Percentiles rank a stretch among this genome's conserved stretches.
Conservation (phyloP, 2,329 filamentous ascomycete genomes). For the Diplodia intermedia region DNA sequence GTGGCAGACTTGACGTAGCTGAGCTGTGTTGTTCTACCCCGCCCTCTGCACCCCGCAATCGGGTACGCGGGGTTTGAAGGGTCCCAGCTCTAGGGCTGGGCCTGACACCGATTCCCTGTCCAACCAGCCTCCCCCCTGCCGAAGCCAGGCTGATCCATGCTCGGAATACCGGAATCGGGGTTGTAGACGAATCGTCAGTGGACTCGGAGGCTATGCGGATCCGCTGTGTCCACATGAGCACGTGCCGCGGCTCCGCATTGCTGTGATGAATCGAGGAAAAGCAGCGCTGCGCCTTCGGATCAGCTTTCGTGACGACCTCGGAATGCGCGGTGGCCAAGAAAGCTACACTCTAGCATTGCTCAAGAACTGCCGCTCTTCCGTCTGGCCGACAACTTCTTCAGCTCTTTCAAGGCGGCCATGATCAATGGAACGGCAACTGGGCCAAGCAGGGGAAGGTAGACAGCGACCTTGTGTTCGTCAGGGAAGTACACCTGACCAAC, state of each 20-base stretch:
- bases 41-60: constrained; percentile 17
- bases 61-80: constrained; percentile 6
- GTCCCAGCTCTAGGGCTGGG: constrained; percentile 14
- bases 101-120: constrained; percentile 1
- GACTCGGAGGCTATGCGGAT: not conserved
- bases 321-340: not conserved
- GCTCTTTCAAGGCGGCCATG: constrained; percentile 82
- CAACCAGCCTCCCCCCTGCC: not conserved
- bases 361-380: constrained; percentile 16
- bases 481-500: constrained; percentile 98
- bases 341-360: not conserved
- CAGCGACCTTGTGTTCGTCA: constrained; percentile 96
- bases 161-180: constrained; percentile 5
- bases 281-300: not conserved
- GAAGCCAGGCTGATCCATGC: not conserved
- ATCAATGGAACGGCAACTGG: constrained; percentile 89
- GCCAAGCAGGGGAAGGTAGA: constrained; percentile 89
- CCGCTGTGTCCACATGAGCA: not conserved
- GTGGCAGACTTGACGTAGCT: not conserved
- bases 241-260: constrained; percentile 2
- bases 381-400: constrained; percentile 59
- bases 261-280: not conserved
- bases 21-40: constrained; percentile 2
- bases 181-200: too few species aligned
- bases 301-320: not conserved